Evolutionary conservation across 441 rosid genomes (phyloP), one percentile per base, ranked within the genome.

Genomic region (Lepidium campestre): DNA sequence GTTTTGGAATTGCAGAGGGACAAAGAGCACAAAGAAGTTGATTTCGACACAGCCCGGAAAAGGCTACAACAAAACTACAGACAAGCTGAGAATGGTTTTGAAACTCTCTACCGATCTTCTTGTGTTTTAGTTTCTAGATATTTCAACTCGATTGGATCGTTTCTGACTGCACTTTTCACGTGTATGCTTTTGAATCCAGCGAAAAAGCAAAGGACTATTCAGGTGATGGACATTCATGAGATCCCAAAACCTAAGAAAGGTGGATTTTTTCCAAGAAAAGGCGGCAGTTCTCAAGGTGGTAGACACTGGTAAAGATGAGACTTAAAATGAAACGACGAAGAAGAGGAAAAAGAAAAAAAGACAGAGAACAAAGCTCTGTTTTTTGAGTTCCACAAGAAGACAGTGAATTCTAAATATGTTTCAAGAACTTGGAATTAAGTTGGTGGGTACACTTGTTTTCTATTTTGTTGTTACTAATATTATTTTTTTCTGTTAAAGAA

Each of bases 151-250:
- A 6, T 37, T 48, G 20, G 17, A 50, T 25, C 64, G 75, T 68
- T 79, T 29, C 40, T 55, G 42, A 69, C 41, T 40, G 42, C 15
- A 6, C 2, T 68, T 67, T 48, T 18, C 53, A 17, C 31, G 34
- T 29, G 34, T 29, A 7, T 71, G 58, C 50, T 56, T 57, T 58
- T 59, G n/a, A 65, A 59, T 89, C 80, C 83, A 94, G 99, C 97
- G 31, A 94, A 91, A 82, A 94, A 71, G 90, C 98, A 91, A 82
- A 83, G 99, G 84, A 94, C 94, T 22, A 86, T 94, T 67, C 97
- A 84, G 79, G 96, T 94, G 90, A 94, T 94, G 99, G 99, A 83
- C 80, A 89, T 94, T 75, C 94, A 89, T 50, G 96, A 94, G 75
- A 78, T 91, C 62, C 99, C 99, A 57, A 94, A 94, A 81, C 90